Conservation (phyloP, 2,329 filamentous ascomycete species). For the Blastomyces percursus region DNA sequence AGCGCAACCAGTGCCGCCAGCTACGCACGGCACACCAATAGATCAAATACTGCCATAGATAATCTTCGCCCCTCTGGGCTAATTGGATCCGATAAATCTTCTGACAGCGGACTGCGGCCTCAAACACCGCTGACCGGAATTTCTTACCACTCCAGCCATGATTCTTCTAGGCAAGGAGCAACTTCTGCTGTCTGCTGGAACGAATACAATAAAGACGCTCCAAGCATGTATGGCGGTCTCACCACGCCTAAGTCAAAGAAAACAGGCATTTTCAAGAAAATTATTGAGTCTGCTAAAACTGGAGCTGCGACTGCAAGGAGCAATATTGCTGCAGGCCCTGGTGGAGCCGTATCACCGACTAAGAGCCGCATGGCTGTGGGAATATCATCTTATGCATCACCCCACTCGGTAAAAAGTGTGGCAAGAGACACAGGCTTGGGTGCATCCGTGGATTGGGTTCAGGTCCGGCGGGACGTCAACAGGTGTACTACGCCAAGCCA, state of each 20-base stretch:
- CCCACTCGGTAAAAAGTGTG: constrained; percentile 37
- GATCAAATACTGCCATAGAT: constrained; percentile 36
- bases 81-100: constrained; percentile 26
- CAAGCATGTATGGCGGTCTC: constrained; percentile 66
- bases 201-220: constrained; percentile 45
- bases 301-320: constrained; percentile 81
- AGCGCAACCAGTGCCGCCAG: constrained; percentile 94
- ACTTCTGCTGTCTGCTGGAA: constrained; percentile 56
- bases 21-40: constrained; percentile 62
- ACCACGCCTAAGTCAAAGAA: constrained; percentile 65
- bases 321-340: constrained; percentile 60
- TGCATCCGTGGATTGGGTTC: constrained; percentile 72
- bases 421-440: constrained; percentile 61
- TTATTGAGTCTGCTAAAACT: constrained; percentile 87
- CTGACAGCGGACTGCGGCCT: constrained; percentile 29
- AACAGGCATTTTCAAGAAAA: constrained; percentile 88
- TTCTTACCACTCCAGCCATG: constrained; percentile 87
- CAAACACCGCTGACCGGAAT: constrained; percentile 57
- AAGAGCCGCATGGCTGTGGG: constrained; percentile 40
- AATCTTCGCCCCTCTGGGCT: constrained; percentile 27
- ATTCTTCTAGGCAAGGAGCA: constrained; percentile 43
- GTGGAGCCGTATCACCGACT: constrained; percentile 35
- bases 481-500: constrained; percentile 85
- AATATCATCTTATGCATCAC: constrained; percentile 30
- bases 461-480: constrained; percentile 90